A percentile compares a stretch with the other conserved stretches of the same genome.
phyloP scores from a whole-genome alignment of 148 eudicot species.

The Vaccinium vitisidaea region DNA sequence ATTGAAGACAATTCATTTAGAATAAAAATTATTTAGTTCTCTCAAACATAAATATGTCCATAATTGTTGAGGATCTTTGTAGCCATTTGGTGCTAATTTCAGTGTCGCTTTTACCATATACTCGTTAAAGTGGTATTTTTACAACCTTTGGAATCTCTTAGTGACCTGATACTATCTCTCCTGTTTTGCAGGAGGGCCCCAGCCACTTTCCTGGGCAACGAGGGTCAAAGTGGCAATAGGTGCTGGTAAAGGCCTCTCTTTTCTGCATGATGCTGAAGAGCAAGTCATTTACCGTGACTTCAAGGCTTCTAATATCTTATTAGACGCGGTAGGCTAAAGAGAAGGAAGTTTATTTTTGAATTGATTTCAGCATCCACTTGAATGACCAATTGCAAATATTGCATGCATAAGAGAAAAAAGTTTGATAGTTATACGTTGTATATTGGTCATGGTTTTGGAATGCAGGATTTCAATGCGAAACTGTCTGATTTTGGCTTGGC shows the following conservation, averaged over 20 bases:
- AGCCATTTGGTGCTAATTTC: not conserved
- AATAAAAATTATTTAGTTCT: no score
- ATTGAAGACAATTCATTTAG: no score
- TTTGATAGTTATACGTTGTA: not conserved
- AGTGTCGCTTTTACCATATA: not conserved
- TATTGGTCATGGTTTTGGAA: not conserved
- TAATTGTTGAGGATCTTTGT: not conserved
- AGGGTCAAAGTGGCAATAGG: conserved; percentile 72
- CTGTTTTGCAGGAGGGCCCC: conserved; percentile 53
- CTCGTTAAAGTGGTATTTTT: not conserved
- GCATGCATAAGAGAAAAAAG: not conserved
- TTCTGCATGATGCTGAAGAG: conserved; percentile 61
- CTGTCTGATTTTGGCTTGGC: conserved; percentile 81
- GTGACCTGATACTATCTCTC: not conserved
- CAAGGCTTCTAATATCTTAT: conserved; percentile 64
- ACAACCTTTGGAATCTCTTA: not conserved
- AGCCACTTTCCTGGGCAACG: conserved; percentile 63
- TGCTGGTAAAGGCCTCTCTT: conserved; percentile 64
- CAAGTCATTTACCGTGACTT: conserved; percentile 77
- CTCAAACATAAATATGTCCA: no score
- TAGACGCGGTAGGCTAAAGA: conserved; percentile 48
- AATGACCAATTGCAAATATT: not conserved
- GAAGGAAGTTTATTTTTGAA: not conserved
- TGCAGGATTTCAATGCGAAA: conserved; percentile 67
- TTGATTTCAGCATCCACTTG: not conserved